Percentiles rank a stretch among this genome's conserved stretches.
phyloP scores from a whole-genome alignment of 1,284 basidiomycete genomes.

The Malassezia psittaci region DNA sequence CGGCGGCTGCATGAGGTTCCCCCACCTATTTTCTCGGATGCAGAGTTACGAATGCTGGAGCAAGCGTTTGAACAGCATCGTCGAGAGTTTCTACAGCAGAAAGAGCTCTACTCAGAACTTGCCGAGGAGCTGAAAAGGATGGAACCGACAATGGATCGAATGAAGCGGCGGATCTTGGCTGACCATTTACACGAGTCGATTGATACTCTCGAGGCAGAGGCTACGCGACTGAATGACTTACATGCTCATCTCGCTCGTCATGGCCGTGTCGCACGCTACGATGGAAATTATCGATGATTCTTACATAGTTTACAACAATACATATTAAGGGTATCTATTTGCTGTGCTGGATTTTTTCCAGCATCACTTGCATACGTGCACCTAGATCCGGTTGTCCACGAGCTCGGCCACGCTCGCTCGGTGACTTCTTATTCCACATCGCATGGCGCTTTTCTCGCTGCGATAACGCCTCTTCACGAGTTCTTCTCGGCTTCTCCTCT shows the following conservation, averaged over 20 bases:
- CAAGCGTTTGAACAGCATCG: conserved; percentile 28
- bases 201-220: conserved; percentile 36
- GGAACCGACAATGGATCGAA: conserved; percentile 27
- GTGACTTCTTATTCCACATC: conserved; percentile 37
- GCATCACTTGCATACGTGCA: conserved; percentile 42
- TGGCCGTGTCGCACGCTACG: neutral
- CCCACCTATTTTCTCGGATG: neutral
- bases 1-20: conserved; percentile 6
- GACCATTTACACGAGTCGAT: conserved; percentile 41
- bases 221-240: conserved; percentile 30
- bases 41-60: conserved; percentile 14
- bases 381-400: conserved; percentile 44
- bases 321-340: conserved; percentile 3
- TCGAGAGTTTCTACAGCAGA: conserved; percentile 41
- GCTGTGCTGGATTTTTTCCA: conserved; percentile 33
- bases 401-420: conserved; percentile 28
- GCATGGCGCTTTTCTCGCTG: conserved; percentile 28
- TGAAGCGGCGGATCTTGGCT: conserved; percentile 31
- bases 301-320: neutral
- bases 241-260: conserved; percentile 13
- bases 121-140: conserved; percentile 42
- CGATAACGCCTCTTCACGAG: conserved; percentile 27
- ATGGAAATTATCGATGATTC: neutral
- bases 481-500: conserved; percentile 21
- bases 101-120: conserved; percentile 38